Base-by-base conservation (phyloP, 1,139 yeast genomes). In the Debaryomyces udenii region DNA sequence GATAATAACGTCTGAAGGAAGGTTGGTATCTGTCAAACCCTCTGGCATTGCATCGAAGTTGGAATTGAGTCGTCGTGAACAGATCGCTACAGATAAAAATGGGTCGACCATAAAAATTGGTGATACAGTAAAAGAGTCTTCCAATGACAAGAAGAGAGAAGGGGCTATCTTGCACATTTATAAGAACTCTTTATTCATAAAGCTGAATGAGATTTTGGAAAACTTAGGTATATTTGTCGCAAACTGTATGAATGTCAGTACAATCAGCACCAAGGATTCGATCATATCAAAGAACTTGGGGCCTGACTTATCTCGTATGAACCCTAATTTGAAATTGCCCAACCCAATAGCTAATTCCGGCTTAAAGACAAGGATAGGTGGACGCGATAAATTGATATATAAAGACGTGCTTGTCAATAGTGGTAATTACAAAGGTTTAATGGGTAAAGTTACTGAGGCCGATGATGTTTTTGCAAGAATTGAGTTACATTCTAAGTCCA, bases 371-470 rank as follows among this genome's bases (percentile, higher is more conserved):
- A 69, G 74, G 49, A 74, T 66, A 39, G 81, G 83, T 42, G 96
- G 94, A 16, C 82, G 93, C 55, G 97, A 90, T 61, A 79, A 81
- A 39, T 80, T 93, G 30, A 57, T 91, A 30, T 86, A 88, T 50
- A 89, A 88, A 58, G 86, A 87, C 44, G 96, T 93, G 23, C 81
- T 91, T 46, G 86, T 94, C 37, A 82, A 88, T 26, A 82, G 86
- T 53, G 96, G 98, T 5, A 91, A 91, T 48, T 89, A 91, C 64
- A 94, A 93, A 67, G 98, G 99, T 31, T 80, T 90, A 52, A 83
- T 86, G 71, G 99, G 99, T 59, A 86, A 88, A 51, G 90, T 94
- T 31, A 86, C 87, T 48, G 98, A 93, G 59, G 88, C 96, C 10
- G 94, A 90, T 52, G 99, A 95, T 47, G 85, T 84, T 15, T 80